phyloP scores from a whole-genome alignment of 371 early-diverging fungal genomes.

The Dichotomocladium elegans region DNA sequence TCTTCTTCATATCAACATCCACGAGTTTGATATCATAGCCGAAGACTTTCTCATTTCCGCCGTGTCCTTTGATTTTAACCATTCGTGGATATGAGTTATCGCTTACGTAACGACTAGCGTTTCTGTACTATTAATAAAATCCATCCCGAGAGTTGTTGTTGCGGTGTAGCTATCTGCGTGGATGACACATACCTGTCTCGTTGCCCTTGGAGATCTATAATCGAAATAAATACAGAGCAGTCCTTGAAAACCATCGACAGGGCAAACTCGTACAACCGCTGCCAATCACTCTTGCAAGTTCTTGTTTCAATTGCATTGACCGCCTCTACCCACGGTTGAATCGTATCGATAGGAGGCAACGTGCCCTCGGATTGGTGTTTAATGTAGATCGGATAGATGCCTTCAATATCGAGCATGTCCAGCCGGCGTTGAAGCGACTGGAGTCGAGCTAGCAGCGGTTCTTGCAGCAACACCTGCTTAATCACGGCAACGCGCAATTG shows the following conservation, averaged over 20 bases:
- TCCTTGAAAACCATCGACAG: conserved; percentile 62
- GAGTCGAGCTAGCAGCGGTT: conserved; percentile 34
- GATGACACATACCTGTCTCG: not conserved
- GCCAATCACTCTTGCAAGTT: not conserved
- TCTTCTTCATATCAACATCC: conserved; percentile 50
- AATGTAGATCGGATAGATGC: conserved; percentile 26
- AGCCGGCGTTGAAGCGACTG: conserved; percentile 35
- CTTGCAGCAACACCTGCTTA: conserved; percentile 19
- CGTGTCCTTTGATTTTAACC: too few relatives aligned
- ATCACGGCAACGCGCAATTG: conserved; percentile 10
- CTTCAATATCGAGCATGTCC: conserved; percentile 47
- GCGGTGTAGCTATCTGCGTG: not conserved
- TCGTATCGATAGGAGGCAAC: conserved; percentile 20
- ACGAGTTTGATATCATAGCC: conserved; percentile 38
- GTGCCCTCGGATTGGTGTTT: too few relatives aligned
- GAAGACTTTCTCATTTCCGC: not conserved
- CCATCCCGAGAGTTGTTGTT: too few relatives aligned
- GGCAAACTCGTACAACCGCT: conserved; percentile 43
- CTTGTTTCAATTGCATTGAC: conserved; percentile 1
- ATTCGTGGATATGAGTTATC: too few relatives aligned
- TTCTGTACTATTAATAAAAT: too few relatives aligned
- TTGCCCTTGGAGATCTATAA: not conserved
- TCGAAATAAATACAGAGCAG: conserved; percentile 48
- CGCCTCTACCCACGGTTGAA: conserved; percentile 16
- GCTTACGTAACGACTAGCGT: too few relatives aligned